phyloP scores from a whole-genome alignment of 306 rosid species.

The Fragaria ananassa region DNA sequence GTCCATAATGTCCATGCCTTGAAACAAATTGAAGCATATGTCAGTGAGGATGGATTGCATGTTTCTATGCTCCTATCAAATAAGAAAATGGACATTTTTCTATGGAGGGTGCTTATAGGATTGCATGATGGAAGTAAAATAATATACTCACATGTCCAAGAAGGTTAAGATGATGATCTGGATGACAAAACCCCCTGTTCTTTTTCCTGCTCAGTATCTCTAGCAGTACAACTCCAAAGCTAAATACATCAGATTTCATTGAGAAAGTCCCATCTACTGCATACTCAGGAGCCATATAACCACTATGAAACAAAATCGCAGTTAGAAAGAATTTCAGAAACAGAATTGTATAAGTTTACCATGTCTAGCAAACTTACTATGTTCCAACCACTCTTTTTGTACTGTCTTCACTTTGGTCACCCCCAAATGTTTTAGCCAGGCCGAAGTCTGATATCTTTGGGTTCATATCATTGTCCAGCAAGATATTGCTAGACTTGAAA shows the following conservation, averaged over 20 bases:
- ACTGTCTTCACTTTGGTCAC: constrained; percentile 27
- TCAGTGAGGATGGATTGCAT: neutral
- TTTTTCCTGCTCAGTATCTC: constrained; percentile 36
- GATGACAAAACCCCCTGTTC: constrained; percentile 10
- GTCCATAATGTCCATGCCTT: constrained; percentile 33
- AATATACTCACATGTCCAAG: constrained; percentile 24
- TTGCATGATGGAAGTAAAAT: neutral
- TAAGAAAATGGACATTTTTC: neutral
- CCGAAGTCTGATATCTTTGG: constrained; percentile 47
- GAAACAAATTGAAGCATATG: neutral
- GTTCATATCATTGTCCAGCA: constrained; percentile 15
- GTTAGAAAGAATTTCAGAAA: neutral
- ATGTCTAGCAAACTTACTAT: constrained; percentile 23
- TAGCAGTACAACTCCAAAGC: constrained; percentile 38
- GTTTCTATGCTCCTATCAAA: neutral
- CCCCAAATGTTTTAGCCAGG: constrained; percentile 38
- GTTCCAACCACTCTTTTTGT: constrained; percentile 44
- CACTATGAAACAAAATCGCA: neutral
- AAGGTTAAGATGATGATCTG: constrained; percentile 16
- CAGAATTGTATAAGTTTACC: neutral
- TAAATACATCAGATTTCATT: constrained; percentile 38
- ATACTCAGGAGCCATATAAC: constrained; percentile 48
- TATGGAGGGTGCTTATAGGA: neutral
- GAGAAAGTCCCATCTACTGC: constrained; percentile 42
- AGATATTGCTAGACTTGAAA: constrained; percentile 40